Evolutionary conservation across 2,329 filamentous ascomycete species (phyloP), one percentile per base, ranked within the genome.

Genomic region (Microdochium paspali): DNA sequence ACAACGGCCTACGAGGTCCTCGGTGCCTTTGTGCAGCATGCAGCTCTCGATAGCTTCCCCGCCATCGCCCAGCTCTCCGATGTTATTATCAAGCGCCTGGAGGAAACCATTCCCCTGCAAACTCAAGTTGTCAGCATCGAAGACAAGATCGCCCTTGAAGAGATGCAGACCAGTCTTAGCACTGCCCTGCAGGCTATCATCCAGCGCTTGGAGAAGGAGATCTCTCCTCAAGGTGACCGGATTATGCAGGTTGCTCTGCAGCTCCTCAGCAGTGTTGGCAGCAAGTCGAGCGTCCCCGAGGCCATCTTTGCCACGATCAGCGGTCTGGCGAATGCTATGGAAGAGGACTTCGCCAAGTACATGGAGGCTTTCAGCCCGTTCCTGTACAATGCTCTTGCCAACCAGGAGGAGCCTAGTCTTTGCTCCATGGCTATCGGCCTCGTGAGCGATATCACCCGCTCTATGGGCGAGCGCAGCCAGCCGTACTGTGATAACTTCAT

Each of bases 401-500:
- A 97, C 74, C 90, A 95, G 63, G 91, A 98, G 54, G 93, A 96
- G 71, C 87, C 90, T 30, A 86, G 83, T 66, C 79, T 97, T 52
- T 97, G 93, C 76, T 85, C 91, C 43, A 94, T 97, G 84, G 91
- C 93, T 58, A 96, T 98, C 66, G 93, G 93, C 58, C 79, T 98
- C 48, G 91, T 97, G 56, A 95, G 91, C 66, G 93, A 98, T 63
- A 93, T 98, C 58, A 91, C 90, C 46, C 85, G 93, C 58, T 93
- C 91, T 15, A 76, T 97, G 63, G 88, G 90, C 63, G 84, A 90
- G 63, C 87, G 86, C 65, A 87, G 91, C 61, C 88, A 95, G 69
- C 93, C 91, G 49, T 97, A 85, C 74, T 98, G 93, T 68, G 93
- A 98, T 61, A 80, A 84, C 55, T 96, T 97, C 67, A 98, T 98